Conservation (phyloP, 257 asterid species). For the Sherardia arvensis region DNA sequence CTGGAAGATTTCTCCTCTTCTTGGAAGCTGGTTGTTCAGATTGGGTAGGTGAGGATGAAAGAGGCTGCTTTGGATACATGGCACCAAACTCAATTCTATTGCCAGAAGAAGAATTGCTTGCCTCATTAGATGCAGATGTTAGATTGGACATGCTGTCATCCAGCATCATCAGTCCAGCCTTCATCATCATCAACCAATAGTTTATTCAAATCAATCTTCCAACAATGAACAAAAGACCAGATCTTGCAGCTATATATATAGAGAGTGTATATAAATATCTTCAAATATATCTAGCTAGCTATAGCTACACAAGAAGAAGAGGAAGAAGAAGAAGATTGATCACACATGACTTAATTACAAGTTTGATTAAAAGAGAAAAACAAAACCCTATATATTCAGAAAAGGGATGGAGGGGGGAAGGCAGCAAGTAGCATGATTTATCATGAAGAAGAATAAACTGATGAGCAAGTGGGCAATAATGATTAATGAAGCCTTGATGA, state of each 20-base stretch:
- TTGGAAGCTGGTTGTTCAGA: slow-evolving; percentile 28
- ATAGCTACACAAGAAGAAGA: too few relatives aligned
- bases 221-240: not conserved
- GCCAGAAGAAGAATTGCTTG: slow-evolving; percentile 52
- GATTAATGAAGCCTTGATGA: not conserved
- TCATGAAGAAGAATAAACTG: not conserved
- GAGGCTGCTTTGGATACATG: slow-evolving; percentile 12
- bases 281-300: not conserved
- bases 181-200: not conserved
- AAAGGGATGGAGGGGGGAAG: not conserved
- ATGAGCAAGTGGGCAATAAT: not conserved
- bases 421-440: not conserved
- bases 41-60: slow-evolving; percentile 16
- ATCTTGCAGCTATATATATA: not conserved
- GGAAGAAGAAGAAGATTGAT: not conserved
- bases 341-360: too few relatives aligned
- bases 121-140: slow-evolving; percentile 63
- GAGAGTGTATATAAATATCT: not conserved
- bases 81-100: slow-evolving; percentile 31
- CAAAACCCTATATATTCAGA: slow-evolving; percentile 2
- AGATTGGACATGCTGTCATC: slow-evolving; percentile 48
- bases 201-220: not conserved
- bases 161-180: slow-evolving; percentile 6
- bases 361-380: too few relatives aligned
- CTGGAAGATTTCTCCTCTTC: slow-evolving; percentile 68